Conservation (phyloP, 1,139 yeast species). For the Hemisphaericaspora lyxosophila region DNA sequence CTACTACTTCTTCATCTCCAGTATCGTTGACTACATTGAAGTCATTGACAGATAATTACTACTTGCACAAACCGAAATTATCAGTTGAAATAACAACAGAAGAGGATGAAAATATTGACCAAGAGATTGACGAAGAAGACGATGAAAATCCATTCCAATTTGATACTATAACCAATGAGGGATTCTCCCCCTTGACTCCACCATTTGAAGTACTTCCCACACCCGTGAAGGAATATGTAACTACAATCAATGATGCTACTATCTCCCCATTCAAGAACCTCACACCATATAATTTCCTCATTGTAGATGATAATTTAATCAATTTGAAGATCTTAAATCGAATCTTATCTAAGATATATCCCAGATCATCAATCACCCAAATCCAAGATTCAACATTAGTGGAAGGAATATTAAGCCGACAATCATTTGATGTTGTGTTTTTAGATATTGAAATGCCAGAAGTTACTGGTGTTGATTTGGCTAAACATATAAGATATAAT, state of each 20-base stretch:
- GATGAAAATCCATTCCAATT: not conserved
- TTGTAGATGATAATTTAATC: slow-evolving; percentile 47
- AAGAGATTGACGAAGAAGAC: slow-evolving; percentile 6
- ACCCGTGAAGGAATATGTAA: not conserved
- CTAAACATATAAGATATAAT: slow-evolving; percentile 26
- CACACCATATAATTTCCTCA: slow-evolving; percentile 29
- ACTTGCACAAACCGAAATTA: slow-evolving; percentile 14
- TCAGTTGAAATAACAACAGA: slow-evolving; percentile 9
- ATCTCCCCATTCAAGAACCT: slow-evolving; percentile 18
- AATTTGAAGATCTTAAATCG: slow-evolving; percentile 39
- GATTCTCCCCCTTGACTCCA: slow-evolving; percentile 14
- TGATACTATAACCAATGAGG: not conserved
- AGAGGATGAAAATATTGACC: slow-evolving; percentile 1
- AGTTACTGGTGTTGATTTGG: slow-evolving; percentile 43
- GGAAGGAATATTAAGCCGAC: slow-evolving; percentile 18
- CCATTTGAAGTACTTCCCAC: slow-evolving; percentile 11
- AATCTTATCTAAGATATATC: slow-evolving; percentile 35
- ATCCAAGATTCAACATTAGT: slow-evolving; percentile 35
- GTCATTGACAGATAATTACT: slow-evolving; percentile 10
- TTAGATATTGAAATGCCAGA: slow-evolving; percentile 51
- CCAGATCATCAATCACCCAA: slow-evolving; percentile 29
- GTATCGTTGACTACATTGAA: slow-evolving; percentile 1
- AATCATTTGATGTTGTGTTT: slow-evolving; percentile 35
- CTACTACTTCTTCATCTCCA: slow-evolving; percentile 1
- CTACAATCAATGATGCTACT: slow-evolving; percentile 1